Evolutionary conservation across 2,329 filamentous ascomycete genomes (phyloP).

Genomic region (Beauveria bassiana): DNA sequence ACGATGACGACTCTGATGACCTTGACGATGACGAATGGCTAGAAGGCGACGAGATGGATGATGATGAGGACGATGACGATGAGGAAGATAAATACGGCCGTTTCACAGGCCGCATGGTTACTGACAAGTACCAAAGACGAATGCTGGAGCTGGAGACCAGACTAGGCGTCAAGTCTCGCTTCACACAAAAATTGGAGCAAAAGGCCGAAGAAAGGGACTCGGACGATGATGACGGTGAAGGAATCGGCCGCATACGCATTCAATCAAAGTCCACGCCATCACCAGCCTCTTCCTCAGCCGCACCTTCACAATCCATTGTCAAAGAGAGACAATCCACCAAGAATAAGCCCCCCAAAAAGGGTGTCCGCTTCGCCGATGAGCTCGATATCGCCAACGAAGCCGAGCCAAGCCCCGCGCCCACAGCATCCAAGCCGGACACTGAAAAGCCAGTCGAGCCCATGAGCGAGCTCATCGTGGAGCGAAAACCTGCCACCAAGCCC

Average conservation of each 20-base stretch:
- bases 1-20: conserved; percentile 44
- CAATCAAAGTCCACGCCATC: conserved; percentile 16
- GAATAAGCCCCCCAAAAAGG: conserved; percentile 46
- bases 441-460: conserved; percentile 38
- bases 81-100: conserved; percentile 73
- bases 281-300: conserved; percentile 14
- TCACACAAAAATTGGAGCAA: conserved; percentile 48
- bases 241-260: conserved; percentile 49
- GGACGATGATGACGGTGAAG: conserved; percentile 36
- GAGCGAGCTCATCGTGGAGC: conserved; percentile 43
- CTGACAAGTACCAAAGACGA: conserved; percentile 65
- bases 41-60: conserved; percentile 44
- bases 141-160: conserved; percentile 83
- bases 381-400: conserved; percentile 58
- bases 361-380: conserved; percentile 69
- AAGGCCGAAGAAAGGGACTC: conserved; percentile 29
- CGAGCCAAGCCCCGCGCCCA: conserved; percentile 14
- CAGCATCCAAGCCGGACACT: conserved; percentile 17
- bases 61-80: conserved; percentile 49
- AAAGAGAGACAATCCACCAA: conserved; percentile 21
- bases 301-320: conserved; percentile 26
- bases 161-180: conserved; percentile 51
- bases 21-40: conserved; percentile 46
- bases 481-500: conserved; percentile 22
- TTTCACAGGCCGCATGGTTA: conserved; percentile 57